A percentile compares a stretch with the other conserved stretches of the same genome.
These are phyloP conservation scores for Sphagnum magellanicum DNA, from an alignment of 228 moss, liverwort and hornwort genomes.

Conservation along the genomic window DNA sequence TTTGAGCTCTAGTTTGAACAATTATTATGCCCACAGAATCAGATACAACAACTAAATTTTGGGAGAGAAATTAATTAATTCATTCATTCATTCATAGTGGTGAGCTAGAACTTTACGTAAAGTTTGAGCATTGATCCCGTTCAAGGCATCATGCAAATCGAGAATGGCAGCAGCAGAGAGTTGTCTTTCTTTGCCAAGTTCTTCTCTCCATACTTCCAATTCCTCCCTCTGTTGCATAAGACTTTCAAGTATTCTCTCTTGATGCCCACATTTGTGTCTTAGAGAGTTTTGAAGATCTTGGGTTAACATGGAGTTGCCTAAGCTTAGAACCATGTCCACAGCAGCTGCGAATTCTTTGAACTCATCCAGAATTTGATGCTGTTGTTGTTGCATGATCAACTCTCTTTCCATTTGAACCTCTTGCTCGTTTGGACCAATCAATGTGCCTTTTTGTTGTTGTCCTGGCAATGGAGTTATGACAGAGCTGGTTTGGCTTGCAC, in stretches of 20 bases:
- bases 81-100: no score
- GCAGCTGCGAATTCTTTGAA: not conserved
- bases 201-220: conserved; percentile 10
- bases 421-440: not conserved
- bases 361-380: no score
- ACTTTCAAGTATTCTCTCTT: conserved; percentile 8
- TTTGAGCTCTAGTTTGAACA: no score
- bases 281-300: conserved; percentile 5
- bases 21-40: no score
- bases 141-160: conserved; percentile 4
- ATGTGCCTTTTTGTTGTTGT: not conserved
- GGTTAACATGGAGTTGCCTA: conserved; percentile 2
- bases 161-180: conserved; percentile 4
- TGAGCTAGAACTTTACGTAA: not conserved
- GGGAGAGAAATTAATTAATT: no score
- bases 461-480: not conserved
- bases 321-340: conserved; percentile 6
- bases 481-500: not conserved
- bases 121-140: not conserved
- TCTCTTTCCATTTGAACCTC: not conserved
- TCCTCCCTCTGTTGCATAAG: conserved; percentile 8
- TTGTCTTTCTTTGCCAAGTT: not conserved
- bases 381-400: not conserved
- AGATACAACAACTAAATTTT: no score
- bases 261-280: conserved; percentile 4